phyloP scores from a whole-genome alignment of 345 rosid genomes.

The Microthlaspi erraticum region DNA sequence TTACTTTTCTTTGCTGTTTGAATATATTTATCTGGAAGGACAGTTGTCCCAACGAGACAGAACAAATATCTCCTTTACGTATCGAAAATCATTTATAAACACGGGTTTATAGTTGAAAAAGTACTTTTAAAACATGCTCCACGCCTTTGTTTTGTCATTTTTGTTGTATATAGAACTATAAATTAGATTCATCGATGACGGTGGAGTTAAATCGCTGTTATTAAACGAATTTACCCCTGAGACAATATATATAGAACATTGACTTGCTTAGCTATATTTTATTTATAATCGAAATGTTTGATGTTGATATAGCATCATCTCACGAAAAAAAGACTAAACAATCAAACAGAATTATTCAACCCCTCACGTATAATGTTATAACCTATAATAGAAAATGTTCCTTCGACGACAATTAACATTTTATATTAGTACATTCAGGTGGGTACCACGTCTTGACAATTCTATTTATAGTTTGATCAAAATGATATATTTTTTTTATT shows the following conservation, averaged over 20 bases:
- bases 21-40: constrained; percentile 27
- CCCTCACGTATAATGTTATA: constrained; percentile 24
- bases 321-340: constrained; percentile 7
- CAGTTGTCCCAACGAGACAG: constrained; percentile 40
- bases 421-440: constrained; percentile 16
- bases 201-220: constrained; percentile 17
- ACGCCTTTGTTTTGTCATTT: constrained; percentile 4
- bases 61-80: constrained; percentile 29
- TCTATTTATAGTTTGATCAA: constrained; percentile 15
- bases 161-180: not conserved
- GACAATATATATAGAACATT: constrained; percentile 8
- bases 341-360: constrained; percentile 3
- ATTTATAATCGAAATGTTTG: not conserved
- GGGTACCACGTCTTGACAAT: constrained; percentile 32
- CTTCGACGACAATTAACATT: constrained; percentile 26
- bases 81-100: constrained; percentile 30
- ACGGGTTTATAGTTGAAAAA: constrained; percentile 30
- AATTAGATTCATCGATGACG: constrained; percentile 1
- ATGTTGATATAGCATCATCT: constrained; percentile 14
- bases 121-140: constrained; percentile 9
- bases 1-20: constrained; percentile 20
- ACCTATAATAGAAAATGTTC: constrained; percentile 18
- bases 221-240: not conserved
- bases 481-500: no score
- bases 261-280: constrained; percentile 23